Base-by-base conservation (phyloP, 1,284 basidiomycete species). In the Salmacisia buchloeana region DNA sequence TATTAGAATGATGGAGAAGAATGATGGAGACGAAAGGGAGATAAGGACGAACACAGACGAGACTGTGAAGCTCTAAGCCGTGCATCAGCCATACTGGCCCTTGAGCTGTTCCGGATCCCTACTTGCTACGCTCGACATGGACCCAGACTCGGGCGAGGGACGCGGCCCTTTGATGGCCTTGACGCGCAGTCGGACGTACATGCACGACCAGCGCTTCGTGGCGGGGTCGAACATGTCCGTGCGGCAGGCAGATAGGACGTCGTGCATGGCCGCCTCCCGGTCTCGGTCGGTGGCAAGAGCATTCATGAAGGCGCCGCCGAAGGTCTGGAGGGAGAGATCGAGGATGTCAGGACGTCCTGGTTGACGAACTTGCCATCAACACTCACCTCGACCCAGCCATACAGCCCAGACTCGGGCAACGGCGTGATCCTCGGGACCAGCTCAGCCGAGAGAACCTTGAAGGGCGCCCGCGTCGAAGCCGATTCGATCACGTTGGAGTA, bases 271-370 rank as follows among this genome's bases (percentile, higher is more conserved):
- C 9, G 27, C n/a, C 15, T 54, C 46, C 12, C 61, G 56, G 10
- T 45, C 61, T 31, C 56, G 7, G 6, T 66, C 62, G 23, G 13
- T 31, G 3, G 41, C 25, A 6, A 66, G 38, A 4, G 62, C 62
- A 49, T 66, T 66, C 10, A 66, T 29, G 23, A 66, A 63, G 23
- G 61, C 15, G 4, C 65, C 65, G 10, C 45, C 58, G 52, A 66
- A 66, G 10, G 65, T 61, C 57, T 57, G 29, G 31, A 63, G 41
- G 18, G 15, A 43, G 18, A 15, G 15, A 15, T n/a, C 23, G 18
- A 43, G 15, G 18, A 15, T 43, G 15, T 43, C 18, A 18, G n/a
- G n/a, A n/a, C n/a, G n/a, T 18, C 15, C 15, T 15, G 5, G 39
- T 43, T 4, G 18, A 15, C 18, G 39, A 43, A 4, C 15, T 15